A percentile compares a stretch with the other conserved stretches of the same genome.
phyloP scores from a whole-genome alignment of 768 basidiomycete genomes.

The Mycena olivaceomarginata region DNA sequence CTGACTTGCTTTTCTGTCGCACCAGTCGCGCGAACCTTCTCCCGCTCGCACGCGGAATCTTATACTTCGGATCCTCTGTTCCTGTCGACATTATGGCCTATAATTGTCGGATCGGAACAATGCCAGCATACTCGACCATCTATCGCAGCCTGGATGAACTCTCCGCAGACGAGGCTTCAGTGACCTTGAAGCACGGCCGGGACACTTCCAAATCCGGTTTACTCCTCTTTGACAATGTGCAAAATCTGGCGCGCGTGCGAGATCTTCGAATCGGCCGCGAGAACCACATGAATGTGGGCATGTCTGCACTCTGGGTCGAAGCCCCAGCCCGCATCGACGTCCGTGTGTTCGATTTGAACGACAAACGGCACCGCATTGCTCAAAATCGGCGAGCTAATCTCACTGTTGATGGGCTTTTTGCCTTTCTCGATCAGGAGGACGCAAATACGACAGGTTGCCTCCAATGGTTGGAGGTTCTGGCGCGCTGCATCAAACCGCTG shows the following conservation, averaged over 20 bases:
- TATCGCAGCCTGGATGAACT: background rate
- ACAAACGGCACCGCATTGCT: background rate
- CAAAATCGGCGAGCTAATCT: background rate
- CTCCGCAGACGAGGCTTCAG: background rate
- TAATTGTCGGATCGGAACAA: conserved; percentile 20
- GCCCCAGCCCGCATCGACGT: background rate
- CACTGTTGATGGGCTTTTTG: conserved; percentile 14
- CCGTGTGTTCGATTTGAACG: conserved; percentile 16
- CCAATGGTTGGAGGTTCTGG: background rate
- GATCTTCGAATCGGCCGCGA: conserved; percentile 17
- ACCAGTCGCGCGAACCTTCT: conserved; percentile 47
- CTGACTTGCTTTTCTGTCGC: conserved; percentile 34
- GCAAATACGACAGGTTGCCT: conserved; percentile 1
- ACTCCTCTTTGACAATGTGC: conserved; percentile 6
- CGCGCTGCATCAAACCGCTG: conserved; percentile 12
- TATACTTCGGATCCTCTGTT: conserved; percentile 46
- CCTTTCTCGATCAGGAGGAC: conserved; percentile 11
- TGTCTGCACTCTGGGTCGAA: background rate
- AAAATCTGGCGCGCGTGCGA: background rate
- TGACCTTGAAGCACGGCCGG: background rate
- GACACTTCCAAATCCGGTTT: background rate
- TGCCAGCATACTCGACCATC: background rate
- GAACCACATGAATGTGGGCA: conserved; percentile 25
- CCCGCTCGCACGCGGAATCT: conserved; percentile 42
- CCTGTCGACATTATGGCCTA: conserved; percentile 42